phyloP scores from a whole-genome alignment of 2,329 filamentous ascomycete species.

The Diaporthe batatas region DNA sequence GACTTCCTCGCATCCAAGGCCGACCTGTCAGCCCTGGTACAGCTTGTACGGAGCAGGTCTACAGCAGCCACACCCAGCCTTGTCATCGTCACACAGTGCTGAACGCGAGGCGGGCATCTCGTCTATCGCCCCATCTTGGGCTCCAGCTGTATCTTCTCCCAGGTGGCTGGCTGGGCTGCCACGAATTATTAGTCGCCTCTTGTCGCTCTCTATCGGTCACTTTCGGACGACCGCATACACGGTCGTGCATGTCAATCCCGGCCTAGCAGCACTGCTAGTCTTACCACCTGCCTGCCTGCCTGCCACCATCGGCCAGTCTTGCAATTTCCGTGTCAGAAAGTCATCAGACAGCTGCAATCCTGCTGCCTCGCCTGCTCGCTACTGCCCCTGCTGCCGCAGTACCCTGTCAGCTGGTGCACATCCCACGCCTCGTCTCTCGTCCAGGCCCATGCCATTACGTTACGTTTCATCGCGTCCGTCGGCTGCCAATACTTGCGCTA shows the following conservation, averaged over 20 bases:
- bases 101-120: slow-evolving; percentile 3
- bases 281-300: slow-evolving; percentile 7
- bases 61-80: neutral
- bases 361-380: no score
- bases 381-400: slow-evolving; percentile 28
- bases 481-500: slow-evolving; percentile 14
- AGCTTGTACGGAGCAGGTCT: no score
- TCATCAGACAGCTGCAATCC: slow-evolving; percentile 32
- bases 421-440: slow-evolving; percentile 23
- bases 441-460: slow-evolving; percentile 30
- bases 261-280: slow-evolving; percentile 30
- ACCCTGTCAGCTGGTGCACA: slow-evolving; percentile 29
- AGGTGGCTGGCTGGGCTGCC: slow-evolving; percentile 13
- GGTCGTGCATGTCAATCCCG: slow-evolving; percentile 26
- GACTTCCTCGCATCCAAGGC: neutral
- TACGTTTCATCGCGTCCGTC: slow-evolving; percentile 29
- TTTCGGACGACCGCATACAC: slow-evolving; percentile 9
- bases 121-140: slow-evolving; percentile 7
- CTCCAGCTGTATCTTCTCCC: neutral
- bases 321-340: slow-evolving; percentile 7
- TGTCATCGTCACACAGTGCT: slow-evolving; percentile 20
- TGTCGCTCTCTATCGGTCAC: slow-evolving; percentile 10
- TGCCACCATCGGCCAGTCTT: neutral
- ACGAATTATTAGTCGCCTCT: neutral
- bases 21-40: neutral